Evolutionary conservation across 345 rosid genomes (phyloP).

Genomic region (Isatis tinctoria): DNA sequence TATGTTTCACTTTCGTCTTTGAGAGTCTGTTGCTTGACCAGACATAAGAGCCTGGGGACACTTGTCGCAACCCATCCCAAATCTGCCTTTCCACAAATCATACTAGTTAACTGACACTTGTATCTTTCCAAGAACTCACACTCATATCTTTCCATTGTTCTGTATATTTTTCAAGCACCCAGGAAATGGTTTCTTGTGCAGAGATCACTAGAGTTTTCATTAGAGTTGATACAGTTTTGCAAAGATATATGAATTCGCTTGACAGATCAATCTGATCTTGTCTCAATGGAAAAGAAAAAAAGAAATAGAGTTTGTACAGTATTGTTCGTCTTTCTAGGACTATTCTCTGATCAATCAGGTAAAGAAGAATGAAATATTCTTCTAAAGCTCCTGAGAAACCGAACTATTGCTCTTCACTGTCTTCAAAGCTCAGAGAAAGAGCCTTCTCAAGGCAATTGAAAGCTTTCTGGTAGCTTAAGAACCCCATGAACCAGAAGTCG

Average conservation of each 20-base stretch:
- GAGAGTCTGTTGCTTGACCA: no score
- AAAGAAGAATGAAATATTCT: slow-evolving; percentile 11
- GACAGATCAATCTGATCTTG: not conserved
- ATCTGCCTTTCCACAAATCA: no score
- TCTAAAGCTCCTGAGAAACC: not conserved
- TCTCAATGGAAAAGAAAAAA: not conserved
- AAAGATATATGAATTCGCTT: not conserved
- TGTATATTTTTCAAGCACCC: not conserved
- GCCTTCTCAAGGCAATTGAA: slow-evolving; percentile 31
- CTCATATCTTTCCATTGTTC: not conserved
- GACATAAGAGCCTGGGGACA: no score
- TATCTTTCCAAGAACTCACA: no score
- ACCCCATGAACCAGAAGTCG: slow-evolving; percentile 46
- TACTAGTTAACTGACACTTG: no score
- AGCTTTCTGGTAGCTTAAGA: slow-evolving; percentile 37
- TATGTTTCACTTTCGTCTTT: no score
- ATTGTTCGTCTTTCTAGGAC: slow-evolving; percentile 15
- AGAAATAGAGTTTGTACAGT: slow-evolving; percentile 19
- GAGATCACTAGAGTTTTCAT: not conserved
- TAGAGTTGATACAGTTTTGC: not conserved
- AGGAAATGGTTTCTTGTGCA: not conserved
- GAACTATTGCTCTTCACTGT: slow-evolving; percentile 7
- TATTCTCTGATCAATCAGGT: not conserved
- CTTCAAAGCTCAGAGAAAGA: slow-evolving; percentile 30
- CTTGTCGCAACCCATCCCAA: no score